A percentile compares a stretch with the other conserved stretches of the same genome.
These are phyloP conservation scores for Barbarea vulgaris DNA, from an alignment of 345 rosid genomes.

Conservation along the genomic window DNA sequence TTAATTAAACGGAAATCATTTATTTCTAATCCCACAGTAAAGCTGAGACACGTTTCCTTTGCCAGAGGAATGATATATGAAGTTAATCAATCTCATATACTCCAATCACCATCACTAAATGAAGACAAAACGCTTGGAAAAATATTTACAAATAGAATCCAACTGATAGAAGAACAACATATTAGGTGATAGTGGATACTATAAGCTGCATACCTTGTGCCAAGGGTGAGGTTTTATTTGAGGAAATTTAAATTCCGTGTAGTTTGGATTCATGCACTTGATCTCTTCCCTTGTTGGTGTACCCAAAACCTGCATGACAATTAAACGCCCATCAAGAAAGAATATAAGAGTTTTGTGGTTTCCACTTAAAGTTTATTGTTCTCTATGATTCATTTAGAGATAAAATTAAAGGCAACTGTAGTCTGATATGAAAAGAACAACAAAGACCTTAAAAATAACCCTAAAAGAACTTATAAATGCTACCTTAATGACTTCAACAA, in stretches of 20 bases:
- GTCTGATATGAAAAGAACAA: not conserved
- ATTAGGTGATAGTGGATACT: not conserved
- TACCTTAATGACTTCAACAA: constrained; percentile 90
- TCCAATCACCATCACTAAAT: not conserved
- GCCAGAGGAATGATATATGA: constrained; percentile 3
- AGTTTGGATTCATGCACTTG: constrained; percentile 98
- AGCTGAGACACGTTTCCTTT: no score
- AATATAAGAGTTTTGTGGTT: not conserved
- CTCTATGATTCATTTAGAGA: not conserved
- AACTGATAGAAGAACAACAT: not conserved
- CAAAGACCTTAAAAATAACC: not conserved
- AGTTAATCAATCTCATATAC: not conserved
- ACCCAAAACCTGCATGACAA: constrained; percentile 66
- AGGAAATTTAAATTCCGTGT: constrained; percentile 91
- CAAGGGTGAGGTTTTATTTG: constrained; percentile 98
- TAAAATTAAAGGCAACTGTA: not conserved
- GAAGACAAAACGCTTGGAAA: not conserved
- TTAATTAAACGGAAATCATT: not conserved
- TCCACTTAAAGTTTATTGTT: not conserved
- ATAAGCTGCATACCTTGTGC: constrained; percentile 65
- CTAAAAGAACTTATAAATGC: not conserved
- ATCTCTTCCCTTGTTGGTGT: constrained; percentile 98
- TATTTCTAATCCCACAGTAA: not conserved
- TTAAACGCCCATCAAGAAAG: not conserved
- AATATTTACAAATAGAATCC: not conserved